These are phyloP conservation scores for Plenodomus tracheiphilus DNA, from an alignment of 2,329 filamentous ascomycete species.

Conservation along the genomic window DNA sequence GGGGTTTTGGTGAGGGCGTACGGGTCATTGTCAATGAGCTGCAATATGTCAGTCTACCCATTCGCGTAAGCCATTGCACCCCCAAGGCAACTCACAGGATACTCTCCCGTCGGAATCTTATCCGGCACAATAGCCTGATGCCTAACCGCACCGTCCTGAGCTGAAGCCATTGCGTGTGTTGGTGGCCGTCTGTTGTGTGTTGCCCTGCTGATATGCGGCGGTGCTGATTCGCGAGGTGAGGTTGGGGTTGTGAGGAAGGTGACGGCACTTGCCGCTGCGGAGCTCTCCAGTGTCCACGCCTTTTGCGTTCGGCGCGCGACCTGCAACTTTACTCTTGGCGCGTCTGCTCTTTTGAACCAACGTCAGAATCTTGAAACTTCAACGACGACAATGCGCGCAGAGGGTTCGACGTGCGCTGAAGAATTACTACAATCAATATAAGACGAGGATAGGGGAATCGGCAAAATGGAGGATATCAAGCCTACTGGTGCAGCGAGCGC, in stretches of 20 bases:
- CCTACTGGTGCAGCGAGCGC: slow-evolving; percentile 21
- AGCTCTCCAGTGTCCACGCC: no score
- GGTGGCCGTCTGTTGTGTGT: slow-evolving; percentile 32
- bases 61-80: slow-evolving; percentile 25
- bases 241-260: slow-evolving; percentile 12
- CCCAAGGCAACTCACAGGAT: slow-evolving; percentile 68
- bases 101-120: slow-evolving; percentile 80
- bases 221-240: slow-evolving; percentile 21
- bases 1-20: slow-evolving; percentile 55
- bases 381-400: slow-evolving; percentile 35
- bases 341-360: slow-evolving; percentile 15
- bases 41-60: slow-evolving; percentile 32
- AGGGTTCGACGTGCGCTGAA: slow-evolving; percentile 14
- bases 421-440: slow-evolving; percentile 4
- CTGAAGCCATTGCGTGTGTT: slow-evolving; percentile 12
- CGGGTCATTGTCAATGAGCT: slow-evolving; percentile 99
- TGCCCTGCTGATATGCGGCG: slow-evolving; percentile 12
- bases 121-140: slow-evolving; percentile 64
- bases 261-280: background rate
- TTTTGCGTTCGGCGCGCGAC: slow-evolving; percentile 14
- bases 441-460: slow-evolving; percentile 12
- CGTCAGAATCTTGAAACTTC: slow-evolving; percentile 11
- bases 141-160: slow-evolving; percentile 27
- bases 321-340: slow-evolving; percentile 35
- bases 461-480: slow-evolving; percentile 32